phyloP scores from a whole-genome alignment of 2,329 filamentous ascomycete genomes.

The Epichloe sp. region DNA sequence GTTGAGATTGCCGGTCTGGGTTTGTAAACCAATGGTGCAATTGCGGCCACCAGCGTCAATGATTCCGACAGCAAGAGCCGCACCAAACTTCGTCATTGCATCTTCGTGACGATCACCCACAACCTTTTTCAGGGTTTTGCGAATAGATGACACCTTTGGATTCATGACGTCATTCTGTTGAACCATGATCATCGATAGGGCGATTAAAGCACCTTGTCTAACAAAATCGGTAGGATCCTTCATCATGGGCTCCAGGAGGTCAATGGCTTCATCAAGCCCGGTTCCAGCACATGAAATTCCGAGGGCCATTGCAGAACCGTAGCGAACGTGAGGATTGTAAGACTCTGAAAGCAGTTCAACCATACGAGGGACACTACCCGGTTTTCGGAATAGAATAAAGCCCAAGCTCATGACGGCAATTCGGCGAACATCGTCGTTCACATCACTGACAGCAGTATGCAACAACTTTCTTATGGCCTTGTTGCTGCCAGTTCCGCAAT shows the following conservation, averaged over 20 bases:
- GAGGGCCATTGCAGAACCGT: slow-evolving; percentile 94
- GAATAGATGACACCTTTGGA: slow-evolving; percentile 80
- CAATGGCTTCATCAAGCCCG: slow-evolving; percentile 88
- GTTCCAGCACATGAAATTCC: slow-evolving; percentile 97
- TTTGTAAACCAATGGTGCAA: slow-evolving; percentile 95
- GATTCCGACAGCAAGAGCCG: slow-evolving; percentile 85
- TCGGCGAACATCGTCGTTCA: slow-evolving; percentile 91
- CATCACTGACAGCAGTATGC: slow-evolving; percentile 93
- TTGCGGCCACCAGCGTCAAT: slow-evolving; percentile 97
- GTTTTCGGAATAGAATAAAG: slow-evolving; percentile 97
- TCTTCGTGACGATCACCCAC: slow-evolving; percentile 92
- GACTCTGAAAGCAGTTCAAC: slow-evolving; percentile 96
- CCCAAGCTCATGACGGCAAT: slow-evolving; percentile 96
- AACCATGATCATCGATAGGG: slow-evolving; percentile 96
- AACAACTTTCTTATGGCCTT: slow-evolving; percentile 94
- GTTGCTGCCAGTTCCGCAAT: slow-evolving; percentile 95
- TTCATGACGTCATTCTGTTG: slow-evolving; percentile 99
- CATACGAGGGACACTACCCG: slow-evolving; percentile 94
- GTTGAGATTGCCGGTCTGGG: slow-evolving; percentile 95
- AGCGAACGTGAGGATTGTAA: slow-evolving; percentile 96
- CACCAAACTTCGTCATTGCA: slow-evolving; percentile 98
- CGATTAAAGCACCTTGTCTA: slow-evolving; percentile 86
- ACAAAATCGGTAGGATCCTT: slow-evolving; percentile 99
- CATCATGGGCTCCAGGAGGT: slow-evolving; percentile 96
- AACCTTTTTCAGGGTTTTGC: slow-evolving; percentile 90